phyloP scores from a whole-genome alignment of 345 rosid genomes.

The Arabis hirsuta region DNA sequence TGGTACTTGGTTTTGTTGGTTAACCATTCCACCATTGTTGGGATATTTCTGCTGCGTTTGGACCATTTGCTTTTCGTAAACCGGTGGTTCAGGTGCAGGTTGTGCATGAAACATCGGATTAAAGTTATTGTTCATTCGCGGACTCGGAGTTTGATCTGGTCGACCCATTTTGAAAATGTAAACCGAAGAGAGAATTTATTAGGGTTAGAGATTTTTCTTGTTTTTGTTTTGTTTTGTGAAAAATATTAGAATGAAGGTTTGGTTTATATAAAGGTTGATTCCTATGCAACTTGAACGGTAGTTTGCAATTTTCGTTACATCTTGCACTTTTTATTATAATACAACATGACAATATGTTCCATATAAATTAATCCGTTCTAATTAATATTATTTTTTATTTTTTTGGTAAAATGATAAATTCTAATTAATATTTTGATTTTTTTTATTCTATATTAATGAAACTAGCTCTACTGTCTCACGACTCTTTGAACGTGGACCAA shows the following conservation, averaged over 20 bases:
- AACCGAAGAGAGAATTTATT: constrained; percentile 5
- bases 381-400: background rate
- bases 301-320: constrained; percentile 25
- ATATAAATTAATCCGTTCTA: background rate
- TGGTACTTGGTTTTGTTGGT: constrained; percentile 24
- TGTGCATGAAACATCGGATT: constrained; percentile 28
- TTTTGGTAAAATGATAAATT: too few species aligned
- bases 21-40: constrained; percentile 23
- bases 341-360: constrained; percentile 1
- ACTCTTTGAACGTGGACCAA: constrained; percentile 17
- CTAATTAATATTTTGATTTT: constrained; percentile 1
- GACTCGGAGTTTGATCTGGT: constrained; percentile 29
- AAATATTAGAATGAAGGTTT: constrained; percentile 6
- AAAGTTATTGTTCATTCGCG: constrained; percentile 28
- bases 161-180: constrained; percentile 36
- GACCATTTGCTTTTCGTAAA: constrained; percentile 12
- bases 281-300: constrained; percentile 9
- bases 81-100: constrained; percentile 18
- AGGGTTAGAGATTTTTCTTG: background rate
- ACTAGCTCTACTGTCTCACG: constrained; percentile 21
- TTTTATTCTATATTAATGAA: constrained; percentile 4
- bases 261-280: constrained; percentile 26
- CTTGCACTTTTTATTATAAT: constrained; percentile 9
- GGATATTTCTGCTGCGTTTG: constrained; percentile 20
- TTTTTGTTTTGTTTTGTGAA: background rate